A percentile compares a stretch with the other conserved stretches of the same genome.
Conservation (phyloP, 345 rosid genomes). For the Combretum micranthum region DNA sequence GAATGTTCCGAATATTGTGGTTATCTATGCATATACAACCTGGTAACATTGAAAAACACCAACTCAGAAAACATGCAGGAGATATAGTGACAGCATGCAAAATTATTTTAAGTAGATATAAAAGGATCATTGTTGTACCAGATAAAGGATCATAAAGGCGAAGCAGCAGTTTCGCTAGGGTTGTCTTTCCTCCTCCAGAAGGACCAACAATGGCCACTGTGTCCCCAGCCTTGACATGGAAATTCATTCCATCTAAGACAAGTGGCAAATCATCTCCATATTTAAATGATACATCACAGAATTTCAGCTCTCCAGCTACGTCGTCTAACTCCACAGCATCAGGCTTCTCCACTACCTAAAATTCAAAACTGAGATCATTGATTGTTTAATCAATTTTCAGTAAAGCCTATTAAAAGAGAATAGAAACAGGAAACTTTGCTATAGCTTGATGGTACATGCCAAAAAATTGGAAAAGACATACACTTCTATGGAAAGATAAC, state of each 20-base stretch:
- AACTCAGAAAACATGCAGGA: not conserved
- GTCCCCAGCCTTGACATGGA: slow-evolving; percentile 90
- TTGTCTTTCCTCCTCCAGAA: slow-evolving; percentile 98
- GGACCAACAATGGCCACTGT: slow-evolving; percentile 86
- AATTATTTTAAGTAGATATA: too few relatives aligned
- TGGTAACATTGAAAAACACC: slow-evolving; percentile 17
- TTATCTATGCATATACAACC: slow-evolving; percentile 68
- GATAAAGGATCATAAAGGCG: slow-evolving; percentile 75
- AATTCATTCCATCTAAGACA: slow-evolving; percentile 57
- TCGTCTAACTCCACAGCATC: slow-evolving; percentile 46
- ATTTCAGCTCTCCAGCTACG: slow-evolving; percentile 70
- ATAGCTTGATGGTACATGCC: too few relatives aligned
- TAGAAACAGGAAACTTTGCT: too few relatives aligned
- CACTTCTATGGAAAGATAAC: too few relatives aligned
- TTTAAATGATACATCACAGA: slow-evolving; percentile 56
- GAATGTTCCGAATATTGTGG: slow-evolving; percentile 47
- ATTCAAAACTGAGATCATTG: not conserved
- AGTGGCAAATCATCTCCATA: slow-evolving; percentile 51
- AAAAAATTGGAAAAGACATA: too few relatives aligned
- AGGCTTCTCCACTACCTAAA: slow-evolving; percentile 57
- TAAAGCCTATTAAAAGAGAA: too few relatives aligned
- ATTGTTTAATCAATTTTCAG: too few relatives aligned
- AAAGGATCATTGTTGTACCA: slow-evolving; percentile 26
- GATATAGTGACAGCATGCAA: not conserved
- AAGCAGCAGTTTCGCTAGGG: slow-evolving; percentile 89